Percentiles rank a stretch among this genome's conserved stretches.
Conservation (phyloP, 148 eudicot species). For the Euryodendron excelsum region DNA sequence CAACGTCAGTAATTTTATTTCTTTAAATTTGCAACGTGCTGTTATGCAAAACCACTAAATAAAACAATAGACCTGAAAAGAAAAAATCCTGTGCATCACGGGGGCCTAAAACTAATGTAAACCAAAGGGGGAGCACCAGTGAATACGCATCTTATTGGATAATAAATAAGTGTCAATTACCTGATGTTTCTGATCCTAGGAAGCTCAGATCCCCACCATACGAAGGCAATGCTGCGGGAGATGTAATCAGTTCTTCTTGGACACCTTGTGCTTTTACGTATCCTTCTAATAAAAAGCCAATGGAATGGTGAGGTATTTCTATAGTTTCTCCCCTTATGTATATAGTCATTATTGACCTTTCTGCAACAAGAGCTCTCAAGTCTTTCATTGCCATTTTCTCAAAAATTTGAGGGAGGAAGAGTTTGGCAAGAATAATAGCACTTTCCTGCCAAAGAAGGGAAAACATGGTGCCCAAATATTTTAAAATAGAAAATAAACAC, state of each 20-base stretch:
- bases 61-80: too few relatives aligned
- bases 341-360: constrained; percentile 63
- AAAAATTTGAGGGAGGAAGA: constrained; percentile 76
- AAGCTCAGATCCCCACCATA: constrained; percentile 40
- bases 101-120: background rate
- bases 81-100: too few relatives aligned
- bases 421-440: constrained; percentile 63
- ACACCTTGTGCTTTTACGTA: constrained; percentile 53
- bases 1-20: too few relatives aligned
- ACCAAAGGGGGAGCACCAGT: background rate
- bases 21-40: too few relatives aligned
- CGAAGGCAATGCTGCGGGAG: constrained; percentile 66
- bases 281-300: constrained; percentile 84
- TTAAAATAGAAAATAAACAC: background rate
- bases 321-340: constrained; percentile 74
- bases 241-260: constrained; percentile 54
- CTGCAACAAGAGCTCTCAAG: constrained; percentile 70
- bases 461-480: background rate
- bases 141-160: background rate
- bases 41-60: too few relatives aligned
- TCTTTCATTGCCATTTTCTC: constrained; percentile 86
- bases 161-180: constrained; percentile 29
- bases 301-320: constrained; percentile 62
- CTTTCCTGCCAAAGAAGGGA: constrained; percentile 62
- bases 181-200: constrained; percentile 50